Evolutionary conservation across 441 rosid genomes (phyloP), one percentile per base, ranked within the genome.

Genomic region (Daphne laureola): DNA sequence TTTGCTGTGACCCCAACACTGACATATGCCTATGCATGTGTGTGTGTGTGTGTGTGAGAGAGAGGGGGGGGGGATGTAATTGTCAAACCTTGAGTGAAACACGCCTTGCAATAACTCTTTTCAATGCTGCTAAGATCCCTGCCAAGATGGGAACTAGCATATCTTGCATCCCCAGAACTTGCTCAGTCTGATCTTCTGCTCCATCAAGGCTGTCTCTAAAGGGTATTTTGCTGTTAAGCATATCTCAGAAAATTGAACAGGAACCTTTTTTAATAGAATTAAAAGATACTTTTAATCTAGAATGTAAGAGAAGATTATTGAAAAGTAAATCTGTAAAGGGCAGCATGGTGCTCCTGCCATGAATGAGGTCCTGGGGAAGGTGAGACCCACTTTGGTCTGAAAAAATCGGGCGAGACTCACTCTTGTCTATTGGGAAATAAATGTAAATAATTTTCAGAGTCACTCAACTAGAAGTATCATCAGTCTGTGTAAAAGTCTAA

Each of bases 81-180:
- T 26, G 23, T 53, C 57, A 61, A 44, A 86, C 96, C 97, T 89
- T 89, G 16, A 92, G 82, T 45, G 98, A 89, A 70, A 89, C 85
- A 62, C 96, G 98, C 36, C 97, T 73, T 7, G 96, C 84, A 51
- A 92, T 89, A 69, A 92, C 96, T 67, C 96, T 81, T 72, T 90
- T 86, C 60, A 92, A 65, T 1, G 92, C 97, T 42, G 96, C 89
- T 65, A 89, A 78, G 77, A 92, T 89, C 66, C 98, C 97, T 54
- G 97, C 96, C 64, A 81, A 66, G 62, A 92, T 77, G 36, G 96
- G 97, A 69, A 83, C 55, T 25, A 61, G 55, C 98, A 92, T 89
- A 48, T 70, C 82, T 74, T 67, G 73, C 81, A 89, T 71, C 51
- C 90, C 91, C 68, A 84, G 67, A 55, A 66, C 75, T 51, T 66